A percentile compares a stretch with the other conserved stretches of the same genome.
Conservation (phyloP, 129 eudicot genomes). For the Deinandra increscens region DNA sequence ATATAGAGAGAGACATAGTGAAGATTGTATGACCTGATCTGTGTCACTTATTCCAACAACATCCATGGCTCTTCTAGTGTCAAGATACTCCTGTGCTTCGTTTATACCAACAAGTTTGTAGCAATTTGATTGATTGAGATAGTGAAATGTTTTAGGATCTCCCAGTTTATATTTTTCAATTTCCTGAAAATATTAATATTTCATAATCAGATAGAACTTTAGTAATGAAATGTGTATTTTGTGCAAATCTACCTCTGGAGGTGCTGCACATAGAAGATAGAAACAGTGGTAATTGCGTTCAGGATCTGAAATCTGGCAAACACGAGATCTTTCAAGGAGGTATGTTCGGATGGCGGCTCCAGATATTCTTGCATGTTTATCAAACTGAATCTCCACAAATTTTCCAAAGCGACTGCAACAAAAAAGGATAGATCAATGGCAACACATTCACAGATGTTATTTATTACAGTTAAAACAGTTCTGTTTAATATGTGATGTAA, state of each 20-base stretch:
- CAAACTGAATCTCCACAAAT: constrained; percentile 96
- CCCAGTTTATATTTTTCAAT: constrained; percentile 86
- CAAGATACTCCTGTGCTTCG: constrained; percentile 92
- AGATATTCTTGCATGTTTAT: constrained; percentile 89
- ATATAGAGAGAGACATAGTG: too few relatives aligned
- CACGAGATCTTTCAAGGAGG: constrained; percentile 98
- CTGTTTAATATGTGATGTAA: constrained; percentile 6
- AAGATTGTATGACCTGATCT: constrained; percentile 63
- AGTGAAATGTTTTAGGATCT: constrained; percentile 73
- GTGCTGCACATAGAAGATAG: constrained; percentile 96
- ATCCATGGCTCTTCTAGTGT: constrained; percentile 98
- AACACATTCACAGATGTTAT: constrained; percentile 20
- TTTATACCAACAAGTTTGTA: constrained; percentile 74
- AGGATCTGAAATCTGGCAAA: constrained; percentile 93
- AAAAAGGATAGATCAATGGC: constrained; percentile 10
- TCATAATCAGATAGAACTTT: constrained; percentile 14
- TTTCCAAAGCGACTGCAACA: constrained; percentile 94
- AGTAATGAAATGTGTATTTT: constrained; percentile 15
- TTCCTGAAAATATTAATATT: constrained; percentile 52
- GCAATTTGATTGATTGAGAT: constrained; percentile 91
- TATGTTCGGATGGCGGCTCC: constrained; percentile 97
- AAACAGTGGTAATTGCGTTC: constrained; percentile 98
- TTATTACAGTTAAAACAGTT: not conserved
- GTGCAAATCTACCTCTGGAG: constrained; percentile 63
- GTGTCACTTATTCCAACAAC: constrained; percentile 84